Evolutionary conservation across 805 yeast genomes (phyloP).

Genomic region (Wickerhamiella alocasiicola): DNA sequence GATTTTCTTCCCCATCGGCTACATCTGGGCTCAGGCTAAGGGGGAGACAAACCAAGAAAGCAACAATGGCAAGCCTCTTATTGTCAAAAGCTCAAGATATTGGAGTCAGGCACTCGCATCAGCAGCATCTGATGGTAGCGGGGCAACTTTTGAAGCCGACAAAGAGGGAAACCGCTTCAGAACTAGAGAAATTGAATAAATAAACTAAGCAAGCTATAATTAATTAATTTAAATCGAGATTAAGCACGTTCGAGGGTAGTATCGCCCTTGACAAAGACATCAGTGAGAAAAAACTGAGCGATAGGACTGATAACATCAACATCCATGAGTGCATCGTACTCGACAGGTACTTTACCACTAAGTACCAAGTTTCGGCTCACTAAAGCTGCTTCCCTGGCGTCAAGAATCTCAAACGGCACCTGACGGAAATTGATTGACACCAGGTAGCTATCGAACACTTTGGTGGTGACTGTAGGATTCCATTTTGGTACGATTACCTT

Average conservation of each 20-base stretch:
- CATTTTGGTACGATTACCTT: conserved; percentile 35
- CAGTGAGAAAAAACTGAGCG: conserved; percentile 25
- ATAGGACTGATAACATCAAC: conserved; percentile 24
- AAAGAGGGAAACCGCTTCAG: conserved; percentile 1
- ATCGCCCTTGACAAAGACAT: conserved; percentile 19
- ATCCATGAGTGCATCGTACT: conserved; percentile 32
- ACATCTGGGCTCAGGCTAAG: conserved; percentile 21
- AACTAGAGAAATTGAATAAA: neutral
- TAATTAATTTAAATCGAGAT: too few relatives aligned
- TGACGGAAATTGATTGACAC: conserved; percentile 33
- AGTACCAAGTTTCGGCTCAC: conserved; percentile 34
- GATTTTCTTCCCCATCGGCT: conserved; percentile 20
- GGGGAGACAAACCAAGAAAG: neutral
- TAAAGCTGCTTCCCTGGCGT: conserved; percentile 32
- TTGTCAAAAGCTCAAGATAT: neutral
- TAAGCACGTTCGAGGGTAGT: conserved; percentile 15
- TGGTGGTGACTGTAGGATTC: conserved; percentile 31
- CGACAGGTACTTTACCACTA: conserved; percentile 31
- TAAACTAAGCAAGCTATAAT: too few relatives aligned
- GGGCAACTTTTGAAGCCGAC: neutral
- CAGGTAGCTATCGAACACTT: conserved; percentile 22
- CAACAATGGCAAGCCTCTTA: neutral
- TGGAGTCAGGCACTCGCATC: conserved; percentile 1
- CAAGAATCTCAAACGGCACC: conserved; percentile 33
- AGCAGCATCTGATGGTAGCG: neutral